Evolutionary conservation across 2,329 filamentous ascomycete species (phyloP), one percentile per base, ranked within the genome.

Genomic region (Penicillium occitanis): DNA sequence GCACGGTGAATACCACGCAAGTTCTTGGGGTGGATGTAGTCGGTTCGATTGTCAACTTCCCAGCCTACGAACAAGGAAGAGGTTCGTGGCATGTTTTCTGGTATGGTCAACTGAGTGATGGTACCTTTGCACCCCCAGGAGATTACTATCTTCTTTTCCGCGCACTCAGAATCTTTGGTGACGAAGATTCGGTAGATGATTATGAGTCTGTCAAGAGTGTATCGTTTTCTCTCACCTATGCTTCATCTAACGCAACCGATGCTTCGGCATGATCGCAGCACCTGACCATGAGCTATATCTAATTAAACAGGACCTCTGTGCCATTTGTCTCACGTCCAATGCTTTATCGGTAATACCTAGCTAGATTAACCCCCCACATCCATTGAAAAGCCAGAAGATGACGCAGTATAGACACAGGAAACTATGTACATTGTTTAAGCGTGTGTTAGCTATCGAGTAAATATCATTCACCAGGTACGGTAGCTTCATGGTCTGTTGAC

Each of bases 131-230:
- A 3, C 73, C 73, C 1, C 72, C 71, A 11, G 74, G 74, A 8
- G 66, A 67, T 3, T 76, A 76, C 64, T 66, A 64, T 58, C 68
- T 76, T 14, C 66, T 74, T 6, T 69, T 72, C 13, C 69, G 71
- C n/a, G 74, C 70, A 4, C 67, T 76, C 40, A 71, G 69, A 58
- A 70, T 75, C 33, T 75, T 72, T 61, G 74, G 74, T 5, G 69
- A 76, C 35, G 62, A 67, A 53, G 61, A 63, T 5, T 66, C 69
- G 3, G 64, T 65, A 8, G 68, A 69, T 28, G 73, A 75, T 51
- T 75, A 73, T 59, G 71, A 75, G 25, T 61, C 67, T 17, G 69
- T 70, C 4, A 69, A 69, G 37, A 71, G 69, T 19, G 69, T 71
- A 48, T 68, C 70, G 1, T 75, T 75, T 59, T 65, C 63, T 14